A percentile compares a stretch with the other conserved stretches of the same genome.
Conservation (phyloP, 2,329 filamentous ascomycete species). For the Hansfordia pulvinata region DNA sequence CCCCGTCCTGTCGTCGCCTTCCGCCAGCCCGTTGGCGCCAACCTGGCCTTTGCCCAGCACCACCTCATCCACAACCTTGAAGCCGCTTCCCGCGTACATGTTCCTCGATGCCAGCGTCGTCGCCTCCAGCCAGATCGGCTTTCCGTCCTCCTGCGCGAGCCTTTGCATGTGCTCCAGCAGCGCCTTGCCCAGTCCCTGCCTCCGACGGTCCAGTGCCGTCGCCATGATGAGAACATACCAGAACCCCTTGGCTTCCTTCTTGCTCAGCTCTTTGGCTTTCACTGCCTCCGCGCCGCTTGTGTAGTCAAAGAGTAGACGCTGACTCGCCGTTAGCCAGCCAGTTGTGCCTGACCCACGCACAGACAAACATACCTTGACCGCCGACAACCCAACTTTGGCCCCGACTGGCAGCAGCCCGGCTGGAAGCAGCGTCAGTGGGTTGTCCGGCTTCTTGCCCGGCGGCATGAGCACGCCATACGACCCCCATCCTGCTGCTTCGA, state of each 20-base stretch:
- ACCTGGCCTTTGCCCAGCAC: constrained; percentile 4
- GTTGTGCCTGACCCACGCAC: not conserved
- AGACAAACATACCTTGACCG: not conserved
- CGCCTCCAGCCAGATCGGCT: constrained; percentile 1
- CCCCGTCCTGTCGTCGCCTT: constrained; percentile 3
- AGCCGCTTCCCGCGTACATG: constrained; percentile 2
- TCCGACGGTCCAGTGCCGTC: constrained; percentile 19
- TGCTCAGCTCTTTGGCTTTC: constrained; percentile 2
- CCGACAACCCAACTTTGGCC: not conserved
- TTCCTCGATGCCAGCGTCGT: not conserved
- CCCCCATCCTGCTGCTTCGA: not conserved
- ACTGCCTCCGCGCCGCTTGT: not conserved
- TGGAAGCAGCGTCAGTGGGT: not conserved
- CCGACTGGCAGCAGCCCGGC: not conserved
- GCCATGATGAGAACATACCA: constrained; percentile 5
- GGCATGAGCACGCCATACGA: not conserved
- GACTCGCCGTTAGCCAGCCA: not conserved
- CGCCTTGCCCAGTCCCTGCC: constrained; percentile 4
- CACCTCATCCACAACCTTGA: constrained; percentile 2
- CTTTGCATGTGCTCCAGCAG: constrained; percentile 3
- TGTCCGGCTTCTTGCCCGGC: not conserved
- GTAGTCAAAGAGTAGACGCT: not conserved
- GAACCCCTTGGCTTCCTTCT: constrained; percentile 1
- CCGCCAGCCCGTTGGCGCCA: constrained; percentile 2
- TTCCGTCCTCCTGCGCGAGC: constrained; percentile 1